phyloP scores from a whole-genome alignment of 148 eudicot species.

The Silene uniflora region DNA sequence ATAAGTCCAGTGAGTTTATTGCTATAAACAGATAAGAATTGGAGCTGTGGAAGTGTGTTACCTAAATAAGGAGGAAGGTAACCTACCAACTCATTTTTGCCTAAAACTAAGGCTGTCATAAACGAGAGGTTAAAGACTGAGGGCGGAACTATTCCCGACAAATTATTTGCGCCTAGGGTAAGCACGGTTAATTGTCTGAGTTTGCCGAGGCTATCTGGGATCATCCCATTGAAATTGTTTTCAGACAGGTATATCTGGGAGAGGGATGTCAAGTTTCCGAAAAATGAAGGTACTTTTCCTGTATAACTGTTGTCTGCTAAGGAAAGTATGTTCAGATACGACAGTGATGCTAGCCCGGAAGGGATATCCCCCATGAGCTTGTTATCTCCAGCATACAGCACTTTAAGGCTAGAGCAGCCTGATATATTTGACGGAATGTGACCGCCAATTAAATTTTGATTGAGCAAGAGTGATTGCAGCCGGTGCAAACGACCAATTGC shows the following conservation, averaged over 20 bases:
- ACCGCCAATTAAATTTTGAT: conserved; percentile 22
- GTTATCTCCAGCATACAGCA: too few species aligned
- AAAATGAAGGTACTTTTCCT: conserved; percentile 19
- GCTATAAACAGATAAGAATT: neutral
- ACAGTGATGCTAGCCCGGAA: conserved; percentile 5
- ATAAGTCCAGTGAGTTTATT: conserved; percentile 22
- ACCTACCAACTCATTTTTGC: conserved; percentile 16
- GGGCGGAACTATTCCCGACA: too few species aligned
- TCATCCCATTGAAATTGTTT: conserved; percentile 18
- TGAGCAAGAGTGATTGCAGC: conserved; percentile 3
- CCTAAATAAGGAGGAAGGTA: conserved; percentile 25
- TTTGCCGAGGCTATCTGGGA: too few species aligned
- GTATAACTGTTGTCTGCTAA: neutral
- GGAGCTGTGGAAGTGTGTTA: conserved; percentile 14
- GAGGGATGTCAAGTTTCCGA: conserved; percentile 16
- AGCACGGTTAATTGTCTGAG: too few species aligned
- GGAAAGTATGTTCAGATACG: conserved; percentile 1
- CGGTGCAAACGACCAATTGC: conserved; percentile 25
- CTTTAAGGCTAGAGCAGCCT: too few species aligned
- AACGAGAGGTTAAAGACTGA: too few species aligned
- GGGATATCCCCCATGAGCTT: conserved; percentile 26
- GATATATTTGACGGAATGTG: too few species aligned
- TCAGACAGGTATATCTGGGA: neutral
- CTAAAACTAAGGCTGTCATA: neutral
- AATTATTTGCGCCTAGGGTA: too few species aligned